Base-by-base conservation (phyloP, 495 filamentous ascomycete genomes). In the Oidiodendron maius region DNA sequence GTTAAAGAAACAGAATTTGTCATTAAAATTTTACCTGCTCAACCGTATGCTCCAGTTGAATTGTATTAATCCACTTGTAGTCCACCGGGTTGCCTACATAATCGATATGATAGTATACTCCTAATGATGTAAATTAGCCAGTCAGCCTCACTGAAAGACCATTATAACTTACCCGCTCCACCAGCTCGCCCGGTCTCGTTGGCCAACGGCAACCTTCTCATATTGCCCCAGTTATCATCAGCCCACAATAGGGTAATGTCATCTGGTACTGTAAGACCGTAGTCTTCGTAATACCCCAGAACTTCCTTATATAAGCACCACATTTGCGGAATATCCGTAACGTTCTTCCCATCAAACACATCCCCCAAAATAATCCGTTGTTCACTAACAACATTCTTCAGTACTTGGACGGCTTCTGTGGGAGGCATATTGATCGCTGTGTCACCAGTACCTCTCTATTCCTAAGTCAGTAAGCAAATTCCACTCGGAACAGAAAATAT, bases 261-360 rank as follows among this genome's bases (percentile, higher is more conserved):
- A 32, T 90, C 85, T 1, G 83, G 83, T 3, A 87, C 81, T 4
- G 66, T 63, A 42, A 89, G 70, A 2, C 84, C 84, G 5, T 38
- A 13, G 11, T 73, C 64, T 38, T 81, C 75, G 46, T 80, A 80
- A 51, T 89, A 85, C 18, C 75, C 74, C 64, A 82, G 81, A 18
- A 86, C 80, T 54, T 86, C 81, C 55, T 84, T 84, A 55, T 84
- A 86, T 37, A 86, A 64, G 50, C 83, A 85, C 80, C 83, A 87
- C 59, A 80, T 74, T 60, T 88, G 84, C 8, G 83, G 82, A 2
- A 83, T 76, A 10, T 75, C 71, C 11, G 62, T 59, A n/a, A 75
- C 63, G 56, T 82, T 67, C 3, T 64, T 64, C 10, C 71, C 67
- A 15, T 67, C 74, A 23, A 82, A 68, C 0, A 82, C 75, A 5